Base-by-base conservation (phyloP, 345 rosid species). In the Populus euphratica region DNA sequence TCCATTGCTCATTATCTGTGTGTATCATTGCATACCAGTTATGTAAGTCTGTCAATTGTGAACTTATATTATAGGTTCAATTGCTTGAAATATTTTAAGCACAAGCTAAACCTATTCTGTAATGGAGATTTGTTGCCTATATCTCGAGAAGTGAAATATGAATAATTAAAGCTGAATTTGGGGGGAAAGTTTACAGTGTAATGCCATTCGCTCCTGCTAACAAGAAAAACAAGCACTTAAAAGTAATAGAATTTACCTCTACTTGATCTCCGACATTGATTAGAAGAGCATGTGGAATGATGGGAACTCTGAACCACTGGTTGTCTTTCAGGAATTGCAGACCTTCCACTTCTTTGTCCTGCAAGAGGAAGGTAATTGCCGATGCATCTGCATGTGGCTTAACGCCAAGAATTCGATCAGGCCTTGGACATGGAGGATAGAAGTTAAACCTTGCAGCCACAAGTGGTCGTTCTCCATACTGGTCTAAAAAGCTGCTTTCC, bases 381-480 rank as follows among this genome's bases (percentile, higher is more conserved):
- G 95, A 82, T 61, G 84, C 93, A 86, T 88, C 93, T 13, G 91
- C 87, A 38, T 88, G 93, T 2, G 92, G 84, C 76, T 90, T 91
- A 23, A 79, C 63, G 1, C 93, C 93, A 11, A 87, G 81, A 69
- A 86, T 81, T 39, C 23, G 81, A 68, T 88, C 88, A 9, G 95
- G 95, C 62, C 76, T 86, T 10, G 88, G 90, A 79, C 92, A 88
- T 12, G 86, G 84, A 50, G 95, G 95, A 77, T 90, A 91, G 66
- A 79, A 70, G 78, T 90, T 90, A 75, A 88, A 88, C 81, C 93
- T 85, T 50, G 89, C 87, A 27, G 68, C 50, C 87, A 86, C 54
- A 0, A 35, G 59, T 62, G 86, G 72, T 23, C 39, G 72, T 68
- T 82, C 88, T 76, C 90, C 89, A 76, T 77, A 82, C 86, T 86